Conservation (phyloP, 305 asterid species). For the Fraxinus xanthoxyloides region DNA sequence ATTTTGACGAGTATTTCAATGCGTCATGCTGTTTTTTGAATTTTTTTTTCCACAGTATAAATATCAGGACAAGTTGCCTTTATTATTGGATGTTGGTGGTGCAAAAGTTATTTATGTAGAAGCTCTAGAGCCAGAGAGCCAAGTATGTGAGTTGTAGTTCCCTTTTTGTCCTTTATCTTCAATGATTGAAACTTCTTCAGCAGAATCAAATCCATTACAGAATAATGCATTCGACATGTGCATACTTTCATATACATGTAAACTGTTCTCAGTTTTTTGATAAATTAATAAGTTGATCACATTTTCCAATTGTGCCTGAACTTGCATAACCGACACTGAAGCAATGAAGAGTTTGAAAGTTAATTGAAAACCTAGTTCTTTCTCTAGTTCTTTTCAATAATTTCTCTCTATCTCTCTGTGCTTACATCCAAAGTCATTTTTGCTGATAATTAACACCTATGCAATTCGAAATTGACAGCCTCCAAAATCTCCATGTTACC, state of each 20-base stretch:
- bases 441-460: background rate
- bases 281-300: background rate
- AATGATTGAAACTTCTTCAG: slow-evolving; percentile 8
- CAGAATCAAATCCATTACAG: slow-evolving; percentile 3
- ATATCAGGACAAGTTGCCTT: slow-evolving; percentile 63
- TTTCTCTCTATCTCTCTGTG: background rate
- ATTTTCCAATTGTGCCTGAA: background rate
- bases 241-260: background rate
- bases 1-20: slow-evolving; percentile 9
- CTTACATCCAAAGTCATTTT: background rate
- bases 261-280: slow-evolving; percentile 13
- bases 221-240: background rate
- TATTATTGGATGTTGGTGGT: slow-evolving; percentile 68
- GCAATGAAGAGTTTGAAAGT: background rate
- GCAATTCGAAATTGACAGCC: background rate
- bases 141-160: slow-evolving; percentile 33
- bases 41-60: slow-evolving; percentile 56
- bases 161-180: slow-evolving; percentile 10
- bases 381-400: background rate
- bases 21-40: background rate
- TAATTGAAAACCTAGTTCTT: background rate
- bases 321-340: slow-evolving; percentile 1
- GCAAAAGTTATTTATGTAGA: slow-evolving; percentile 56
- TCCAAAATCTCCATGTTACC: background rate
- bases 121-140: slow-evolving; percentile 45